A percentile compares a stretch with the other conserved stretches of the same genome.
phyloP scores from a whole-genome alignment of 345 rosid genomes.

The Euphorbia pulcherrima region DNA sequence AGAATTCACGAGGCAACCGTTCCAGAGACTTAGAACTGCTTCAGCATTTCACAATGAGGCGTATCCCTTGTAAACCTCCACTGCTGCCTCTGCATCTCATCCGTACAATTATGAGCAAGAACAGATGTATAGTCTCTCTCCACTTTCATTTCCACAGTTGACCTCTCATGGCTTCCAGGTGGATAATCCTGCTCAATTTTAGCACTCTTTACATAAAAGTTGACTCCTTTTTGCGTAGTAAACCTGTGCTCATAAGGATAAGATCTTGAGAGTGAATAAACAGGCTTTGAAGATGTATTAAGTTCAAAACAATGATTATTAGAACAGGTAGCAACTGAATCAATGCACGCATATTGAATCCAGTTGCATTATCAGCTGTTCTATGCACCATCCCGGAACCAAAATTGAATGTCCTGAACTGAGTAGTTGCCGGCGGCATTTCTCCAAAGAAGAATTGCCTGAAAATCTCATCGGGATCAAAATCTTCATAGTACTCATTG shows the following conservation, averaged over 20 bases:
- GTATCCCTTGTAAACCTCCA: constrained; percentile 86
- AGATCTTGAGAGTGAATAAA: constrained; percentile 58
- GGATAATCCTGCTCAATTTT: constrained; percentile 83
- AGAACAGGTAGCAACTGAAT: constrained; percentile 80
- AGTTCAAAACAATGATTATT: constrained; percentile 61
- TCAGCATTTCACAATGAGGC: constrained; percentile 73
- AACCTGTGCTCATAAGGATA: constrained; percentile 75
- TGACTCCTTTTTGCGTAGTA: constrained; percentile 65
- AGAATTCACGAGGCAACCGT: constrained; percentile 43
- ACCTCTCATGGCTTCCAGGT: constrained; percentile 39
- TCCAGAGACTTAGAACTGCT: constrained; percentile 40
- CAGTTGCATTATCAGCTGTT: constrained; percentile 49
- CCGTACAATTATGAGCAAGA: constrained; percentile 75
- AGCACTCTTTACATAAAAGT: constrained; percentile 69
- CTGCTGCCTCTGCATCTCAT: constrained; percentile 75
- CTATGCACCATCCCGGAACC: constrained; percentile 60
- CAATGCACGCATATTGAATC: constrained; percentile 55
- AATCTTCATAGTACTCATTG: constrained; percentile 66
- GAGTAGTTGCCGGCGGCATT: constrained; percentile 67
- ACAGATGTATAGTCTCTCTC: constrained; percentile 70
- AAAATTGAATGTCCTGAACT: constrained; percentile 63
- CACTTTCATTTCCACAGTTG: constrained; percentile 48
- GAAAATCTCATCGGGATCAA: constrained; percentile 90
- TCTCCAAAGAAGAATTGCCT: constrained; percentile 92
- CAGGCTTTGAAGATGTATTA: constrained; percentile 66